Evolutionary conservation across 2,329 filamentous ascomycete species (phyloP).

Genomic region (Cadophora sp.): DNA sequence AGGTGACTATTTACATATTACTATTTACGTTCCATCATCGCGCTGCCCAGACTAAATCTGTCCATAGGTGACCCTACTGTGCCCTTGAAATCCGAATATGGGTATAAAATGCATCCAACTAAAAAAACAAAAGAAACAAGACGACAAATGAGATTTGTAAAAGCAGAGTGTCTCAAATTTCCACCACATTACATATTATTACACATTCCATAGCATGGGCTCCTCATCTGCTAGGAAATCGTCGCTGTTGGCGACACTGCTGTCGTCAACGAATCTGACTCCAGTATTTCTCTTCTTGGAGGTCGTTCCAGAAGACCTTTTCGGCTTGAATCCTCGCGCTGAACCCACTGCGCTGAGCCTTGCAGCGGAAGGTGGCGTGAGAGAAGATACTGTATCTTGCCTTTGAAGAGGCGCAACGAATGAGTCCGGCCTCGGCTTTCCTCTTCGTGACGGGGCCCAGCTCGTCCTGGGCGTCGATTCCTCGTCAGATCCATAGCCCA

Average conservation of each 20-base stretch:
- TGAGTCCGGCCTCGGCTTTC: conserved; percentile 33
- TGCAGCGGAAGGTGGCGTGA: conserved; percentile 35
- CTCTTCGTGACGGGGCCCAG: conserved; percentile 27
- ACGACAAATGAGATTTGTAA: conserved; percentile 20
- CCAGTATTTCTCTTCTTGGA: conserved; percentile 30
- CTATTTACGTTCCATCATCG: conserved; percentile 16
- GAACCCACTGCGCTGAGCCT: conserved; percentile 40
- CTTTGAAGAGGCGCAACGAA: conserved; percentile 16
- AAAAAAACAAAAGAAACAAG: conserved; percentile 13
- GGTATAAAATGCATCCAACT: conserved; percentile 25
- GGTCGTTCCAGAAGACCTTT: conserved; percentile 15
- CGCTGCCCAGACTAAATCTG: not conserved
- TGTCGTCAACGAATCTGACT: conserved; percentile 35
- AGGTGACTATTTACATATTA: conserved; percentile 15
- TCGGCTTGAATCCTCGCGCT: conserved; percentile 23
- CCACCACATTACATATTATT: conserved; percentile 20
- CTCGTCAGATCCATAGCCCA: conserved; percentile 41
- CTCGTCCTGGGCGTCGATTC: conserved; percentile 40
- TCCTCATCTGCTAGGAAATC: conserved; percentile 32
- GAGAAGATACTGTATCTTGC: conserved; percentile 25
- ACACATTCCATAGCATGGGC: conserved; percentile 32
- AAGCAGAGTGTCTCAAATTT: conserved; percentile 4
- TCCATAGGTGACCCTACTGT: conserved; percentile 4
- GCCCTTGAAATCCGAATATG: conserved; percentile 17
- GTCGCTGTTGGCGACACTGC: conserved; percentile 12